Evolutionary conservation across 768 basidiomycete species (phyloP).

Genomic region (Trametes cingulata): DNA sequence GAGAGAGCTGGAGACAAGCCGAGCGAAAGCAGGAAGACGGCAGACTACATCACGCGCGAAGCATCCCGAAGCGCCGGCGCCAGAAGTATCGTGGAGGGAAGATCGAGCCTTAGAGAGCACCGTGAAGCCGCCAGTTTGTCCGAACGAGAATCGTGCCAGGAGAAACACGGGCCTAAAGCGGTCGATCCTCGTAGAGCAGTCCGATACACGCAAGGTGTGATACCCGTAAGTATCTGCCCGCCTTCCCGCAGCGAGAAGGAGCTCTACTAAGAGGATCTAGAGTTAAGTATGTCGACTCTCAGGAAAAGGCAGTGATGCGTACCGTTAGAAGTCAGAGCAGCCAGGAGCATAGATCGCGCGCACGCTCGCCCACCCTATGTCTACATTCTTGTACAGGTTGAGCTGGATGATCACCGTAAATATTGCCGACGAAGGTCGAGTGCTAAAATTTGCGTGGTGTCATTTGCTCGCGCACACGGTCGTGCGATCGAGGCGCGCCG

Average conservation of each 20-base stretch:
- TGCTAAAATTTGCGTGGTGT: not conserved
- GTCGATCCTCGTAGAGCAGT: not conserved
- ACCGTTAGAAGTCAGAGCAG: not conserved
- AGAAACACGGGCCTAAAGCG: not conserved
- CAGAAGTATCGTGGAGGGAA: not conserved
- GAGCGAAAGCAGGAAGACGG: not conserved
- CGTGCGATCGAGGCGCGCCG: not conserved
- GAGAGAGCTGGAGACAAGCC: not conserved
- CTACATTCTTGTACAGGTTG: not conserved
- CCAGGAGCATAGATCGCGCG: too few relatives aligned
- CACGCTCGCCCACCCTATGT: not conserved
- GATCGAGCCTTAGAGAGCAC: not conserved
- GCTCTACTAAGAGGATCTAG: not conserved
- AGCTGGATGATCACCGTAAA: conserved; percentile 9
- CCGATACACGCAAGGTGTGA: conserved; percentile 11
- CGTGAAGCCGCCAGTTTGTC: conserved; percentile 1
- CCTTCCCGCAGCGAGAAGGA: not conserved
- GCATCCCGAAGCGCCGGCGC: not conserved
- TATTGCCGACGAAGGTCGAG: conserved; percentile 2
- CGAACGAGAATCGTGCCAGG: not conserved
- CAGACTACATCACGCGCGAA: not conserved
- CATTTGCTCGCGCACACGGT: not conserved
- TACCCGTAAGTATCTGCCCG: not conserved
- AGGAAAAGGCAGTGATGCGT: too few relatives aligned
- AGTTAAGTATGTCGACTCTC: not conserved